These are phyloP conservation scores for Luzula sylvatica DNA, from an alignment of 176 grass and related monocot species.

Conservation along the genomic window DNA sequence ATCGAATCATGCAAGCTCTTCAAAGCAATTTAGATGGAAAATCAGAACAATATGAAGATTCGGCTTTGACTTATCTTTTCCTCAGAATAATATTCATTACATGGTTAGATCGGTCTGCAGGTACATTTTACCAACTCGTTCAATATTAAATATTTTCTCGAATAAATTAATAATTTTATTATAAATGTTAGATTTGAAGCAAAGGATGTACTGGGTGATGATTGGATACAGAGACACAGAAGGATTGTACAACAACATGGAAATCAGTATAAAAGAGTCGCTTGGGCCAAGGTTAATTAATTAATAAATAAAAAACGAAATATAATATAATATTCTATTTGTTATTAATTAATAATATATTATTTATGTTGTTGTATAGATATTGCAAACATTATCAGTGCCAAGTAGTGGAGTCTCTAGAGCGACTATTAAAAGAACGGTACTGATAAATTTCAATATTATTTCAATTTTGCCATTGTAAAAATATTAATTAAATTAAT, in stretches of 20 bases:
- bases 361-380: conserved; percentile 25
- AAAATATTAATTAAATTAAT: no score
- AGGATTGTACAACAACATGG: conserved; percentile 74
- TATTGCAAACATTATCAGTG: conserved; percentile 60
- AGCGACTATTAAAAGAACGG: conserved; percentile 76
- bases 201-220: conserved; percentile 69
- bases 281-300: conserved; percentile 94
- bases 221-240: conserved; percentile 82
- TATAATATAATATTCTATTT: conserved; percentile 23
- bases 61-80: conserved; percentile 66
- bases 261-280: conserved; percentile 70
- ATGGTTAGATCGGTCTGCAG: conserved; percentile 65
- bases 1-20: conserved; percentile 72
- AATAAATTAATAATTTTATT: no score
- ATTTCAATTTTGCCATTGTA: no score
- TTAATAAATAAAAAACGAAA: no score
- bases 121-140: no score
- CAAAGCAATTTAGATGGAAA: conserved; percentile 72
- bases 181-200: conserved; percentile 55
- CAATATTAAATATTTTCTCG: no score
- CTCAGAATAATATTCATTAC: conserved; percentile 88
- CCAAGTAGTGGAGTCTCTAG: conserved; percentile 65
- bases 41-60: conserved; percentile 77
- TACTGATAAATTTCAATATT: no score
- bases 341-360: not conserved